Percentiles rank a stretch among this genome's conserved stretches.
These are phyloP conservation scores for Fennellomyces sp. DNA, from an alignment of 371 early-diverging fungal species.

Conservation along the genomic window DNA sequence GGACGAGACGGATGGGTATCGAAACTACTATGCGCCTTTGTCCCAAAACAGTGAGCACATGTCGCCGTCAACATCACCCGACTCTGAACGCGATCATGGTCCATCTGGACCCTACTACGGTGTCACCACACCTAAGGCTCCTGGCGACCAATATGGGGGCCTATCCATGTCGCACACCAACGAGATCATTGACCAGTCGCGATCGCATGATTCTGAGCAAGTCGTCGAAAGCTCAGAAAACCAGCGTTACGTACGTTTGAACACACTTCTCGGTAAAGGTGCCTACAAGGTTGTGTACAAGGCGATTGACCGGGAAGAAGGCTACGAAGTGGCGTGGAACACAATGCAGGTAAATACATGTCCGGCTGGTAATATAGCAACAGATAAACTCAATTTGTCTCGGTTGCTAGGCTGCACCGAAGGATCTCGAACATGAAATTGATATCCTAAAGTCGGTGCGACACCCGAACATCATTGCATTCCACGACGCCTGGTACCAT, in stretches of 20 bases:
- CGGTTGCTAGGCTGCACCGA: conserved; percentile 3
- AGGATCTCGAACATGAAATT: conserved; percentile 58
- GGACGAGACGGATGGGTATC: conserved; percentile 23
- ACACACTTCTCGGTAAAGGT: conserved; percentile 54
- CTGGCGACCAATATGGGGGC: conserved; percentile 43
- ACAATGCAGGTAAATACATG: conserved; percentile 53
- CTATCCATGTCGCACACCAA: conserved; percentile 29
- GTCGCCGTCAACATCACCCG: conserved; percentile 8
- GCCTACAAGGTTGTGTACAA: conserved; percentile 86
- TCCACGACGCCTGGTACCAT: conserved; percentile 71
- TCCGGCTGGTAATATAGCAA: too few species aligned
- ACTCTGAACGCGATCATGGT: conserved; percentile 4
- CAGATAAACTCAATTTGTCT: conserved; percentile 37
- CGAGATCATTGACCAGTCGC: conserved; percentile 50
- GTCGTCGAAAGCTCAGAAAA: conserved; percentile 48
- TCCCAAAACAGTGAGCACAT: conserved; percentile 10
- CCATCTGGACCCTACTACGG: too few species aligned
- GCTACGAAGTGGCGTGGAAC: conserved; percentile 94
- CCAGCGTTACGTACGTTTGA: conserved; percentile 39
- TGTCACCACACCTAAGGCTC: background rate
- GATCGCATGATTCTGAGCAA: conserved; percentile 43
- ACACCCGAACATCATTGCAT: conserved; percentile 88
- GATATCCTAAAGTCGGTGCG: conserved; percentile 76
- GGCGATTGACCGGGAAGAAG: conserved; percentile 86
- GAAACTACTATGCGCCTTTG: conserved; percentile 30